phyloP scores from a whole-genome alignment of 2,329 filamentous ascomycete species.

The Coniochaeta prunicola region DNA sequence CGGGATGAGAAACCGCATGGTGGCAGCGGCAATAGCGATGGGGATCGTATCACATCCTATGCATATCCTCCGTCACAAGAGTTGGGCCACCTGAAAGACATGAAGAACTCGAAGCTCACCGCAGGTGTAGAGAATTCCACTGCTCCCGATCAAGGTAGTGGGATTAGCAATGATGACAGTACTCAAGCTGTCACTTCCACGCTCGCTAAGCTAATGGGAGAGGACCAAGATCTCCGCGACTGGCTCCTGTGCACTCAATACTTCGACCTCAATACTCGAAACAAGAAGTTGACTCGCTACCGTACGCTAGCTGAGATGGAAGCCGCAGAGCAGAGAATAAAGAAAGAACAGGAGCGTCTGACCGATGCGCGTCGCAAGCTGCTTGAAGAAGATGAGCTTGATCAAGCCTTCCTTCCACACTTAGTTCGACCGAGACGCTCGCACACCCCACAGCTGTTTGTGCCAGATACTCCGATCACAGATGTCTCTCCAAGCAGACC shows the following conservation, averaged over 20 bases:
- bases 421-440: neutral
- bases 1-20: neutral
- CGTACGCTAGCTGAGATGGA: conserved; percentile 12
- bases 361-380: conserved; percentile 6
- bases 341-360: conserved; percentile 13
- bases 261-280: conserved; percentile 11
- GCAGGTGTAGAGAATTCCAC: neutral
- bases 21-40: too few relatives aligned
- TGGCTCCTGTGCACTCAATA: conserved; percentile 17
- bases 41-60: neutral
- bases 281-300: conserved; percentile 13
- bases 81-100: neutral
- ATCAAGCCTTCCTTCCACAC: conserved; percentile 6
- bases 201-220: conserved; percentile 9
- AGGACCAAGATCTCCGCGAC: conserved; percentile 13
- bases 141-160: neutral
- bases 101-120: neutral
- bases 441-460: neutral
- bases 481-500: neutral
- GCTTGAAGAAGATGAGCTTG: conserved; percentile 15
- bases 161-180: neutral
- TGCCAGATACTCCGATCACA: neutral
- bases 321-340: conserved; percentile 12
- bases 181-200: neutral
- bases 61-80: neutral